Evolutionary conservation across 768 basidiomycete species (phyloP).

Genomic region (Collybia sp.): DNA sequence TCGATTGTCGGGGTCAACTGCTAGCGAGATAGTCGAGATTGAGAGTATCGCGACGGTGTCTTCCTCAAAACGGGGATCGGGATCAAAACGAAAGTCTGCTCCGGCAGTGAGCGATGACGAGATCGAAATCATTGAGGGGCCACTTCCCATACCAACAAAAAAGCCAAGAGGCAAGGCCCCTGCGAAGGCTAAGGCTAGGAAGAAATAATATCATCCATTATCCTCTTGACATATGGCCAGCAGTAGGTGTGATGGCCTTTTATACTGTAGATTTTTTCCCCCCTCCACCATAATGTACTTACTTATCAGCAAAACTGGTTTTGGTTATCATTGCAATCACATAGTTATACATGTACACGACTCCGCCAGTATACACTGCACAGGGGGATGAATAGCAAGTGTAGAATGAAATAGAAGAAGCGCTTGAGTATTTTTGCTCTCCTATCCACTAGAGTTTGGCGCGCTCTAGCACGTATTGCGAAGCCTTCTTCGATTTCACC

Average conservation of each 20-base stretch:
- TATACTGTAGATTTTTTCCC: too few relatives aligned
- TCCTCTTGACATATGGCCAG: too few relatives aligned
- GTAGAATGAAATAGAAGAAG: too few relatives aligned
- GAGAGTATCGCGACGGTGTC: constrained; percentile 26
- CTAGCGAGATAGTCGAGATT: constrained; percentile 38
- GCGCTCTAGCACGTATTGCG: constrained; percentile 40
- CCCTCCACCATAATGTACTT: too few relatives aligned
- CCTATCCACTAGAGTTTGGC: constrained; percentile 33
- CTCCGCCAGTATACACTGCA: too few relatives aligned
- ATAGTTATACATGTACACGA: too few relatives aligned
- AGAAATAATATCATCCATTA: constrained; percentile 19
- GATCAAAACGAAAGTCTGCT: constrained; percentile 48
- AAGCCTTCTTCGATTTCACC: constrained; percentile 66
- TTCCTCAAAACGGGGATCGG: constrained; percentile 16
- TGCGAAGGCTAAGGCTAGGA: constrained; percentile 37
- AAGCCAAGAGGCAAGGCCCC: constrained; percentile 31
- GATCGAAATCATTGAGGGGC: constrained; percentile 46
- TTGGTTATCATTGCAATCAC: too few relatives aligned
- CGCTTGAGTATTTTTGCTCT: too few relatives aligned
- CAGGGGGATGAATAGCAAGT: too few relatives aligned
- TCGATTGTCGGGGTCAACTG: constrained; percentile 38
- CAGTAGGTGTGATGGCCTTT: too few relatives aligned
- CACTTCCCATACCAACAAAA: constrained; percentile 23
- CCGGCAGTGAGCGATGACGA: constrained; percentile 46
- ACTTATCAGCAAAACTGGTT: too few relatives aligned